Evolutionary conservation across 2,329 filamentous ascomycete species (phyloP).

Genomic region (Microcera coccophila): DNA sequence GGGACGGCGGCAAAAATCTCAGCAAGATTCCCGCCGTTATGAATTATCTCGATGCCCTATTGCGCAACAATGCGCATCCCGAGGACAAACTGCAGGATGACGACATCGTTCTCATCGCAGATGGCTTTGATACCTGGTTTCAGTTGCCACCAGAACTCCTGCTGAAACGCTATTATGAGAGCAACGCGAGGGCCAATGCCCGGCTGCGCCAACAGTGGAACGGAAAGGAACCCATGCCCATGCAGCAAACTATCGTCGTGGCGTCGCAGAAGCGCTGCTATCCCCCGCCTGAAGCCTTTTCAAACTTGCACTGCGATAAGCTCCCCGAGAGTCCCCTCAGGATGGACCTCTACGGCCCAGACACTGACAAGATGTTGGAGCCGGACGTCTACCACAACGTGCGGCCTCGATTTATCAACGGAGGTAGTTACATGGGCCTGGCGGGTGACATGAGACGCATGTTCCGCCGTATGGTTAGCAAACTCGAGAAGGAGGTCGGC

Average conservation of each 20-base stretch:
- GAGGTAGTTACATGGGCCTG: slow-evolving; percentile 18
- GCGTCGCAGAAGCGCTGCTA: slow-evolving; percentile 24
- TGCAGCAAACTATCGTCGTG: slow-evolving; percentile 23
- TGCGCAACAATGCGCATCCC: slow-evolving; percentile 5
- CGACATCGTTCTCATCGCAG: slow-evolving; percentile 24
- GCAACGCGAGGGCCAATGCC: slow-evolving; percentile 12
- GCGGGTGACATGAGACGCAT: slow-evolving; percentile 17
- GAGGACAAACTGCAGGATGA: slow-evolving; percentile 13
- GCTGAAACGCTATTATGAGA: slow-evolving; percentile 20
- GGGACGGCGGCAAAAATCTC: slow-evolving; percentile 15
- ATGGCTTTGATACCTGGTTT: slow-evolving; percentile 29
- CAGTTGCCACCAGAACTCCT: slow-evolving; percentile 26
- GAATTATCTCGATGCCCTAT: slow-evolving; percentile 16
- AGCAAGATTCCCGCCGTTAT: slow-evolving; percentile 21
- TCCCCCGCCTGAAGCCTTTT: slow-evolving; percentile 13
- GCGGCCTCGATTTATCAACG: slow-evolving; percentile 21
- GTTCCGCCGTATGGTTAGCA: slow-evolving; percentile 7
- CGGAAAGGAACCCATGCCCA: slow-evolving; percentile 9
- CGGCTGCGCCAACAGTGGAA: slow-evolving; percentile 15
- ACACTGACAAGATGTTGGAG: slow-evolving; percentile 13
- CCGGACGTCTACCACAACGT: slow-evolving; percentile 6
- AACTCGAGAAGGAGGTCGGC: background rate
- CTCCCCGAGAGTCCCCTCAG: slow-evolving; percentile 22
- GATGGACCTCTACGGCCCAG: slow-evolving; percentile 21
- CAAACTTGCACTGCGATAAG: slow-evolving; percentile 21